A percentile compares a stretch with the other conserved stretches of the same genome.
Evolutionary conservation across 495 filamentous ascomycete species (phyloP).

Genomic region (Ramalina intermedia): DNA sequence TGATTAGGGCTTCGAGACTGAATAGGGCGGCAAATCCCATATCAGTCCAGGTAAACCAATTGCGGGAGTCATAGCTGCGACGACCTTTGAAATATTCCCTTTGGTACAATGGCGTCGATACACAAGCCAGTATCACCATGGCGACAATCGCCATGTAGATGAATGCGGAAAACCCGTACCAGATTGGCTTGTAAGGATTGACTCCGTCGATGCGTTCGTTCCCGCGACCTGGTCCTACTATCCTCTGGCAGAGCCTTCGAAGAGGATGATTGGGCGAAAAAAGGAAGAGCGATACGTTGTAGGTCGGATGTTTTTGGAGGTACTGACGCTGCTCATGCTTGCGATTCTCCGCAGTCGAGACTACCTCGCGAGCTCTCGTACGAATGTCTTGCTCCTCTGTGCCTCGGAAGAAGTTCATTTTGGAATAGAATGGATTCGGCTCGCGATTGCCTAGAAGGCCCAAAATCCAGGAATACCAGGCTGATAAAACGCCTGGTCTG

Average conservation of each 20-base stretch:
- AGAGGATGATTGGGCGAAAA: conserved; percentile 66
- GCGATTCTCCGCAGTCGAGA: conserved; percentile 64
- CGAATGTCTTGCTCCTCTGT: conserved; percentile 70
- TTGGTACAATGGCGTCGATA: conserved; percentile 90
- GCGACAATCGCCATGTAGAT: conserved; percentile 90
- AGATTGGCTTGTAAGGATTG: conserved; percentile 69
- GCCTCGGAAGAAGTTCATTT: conserved; percentile 52
- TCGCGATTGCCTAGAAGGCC: conserved; percentile 47
- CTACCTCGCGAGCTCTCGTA: conserved; percentile 77
- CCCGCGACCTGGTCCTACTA: conserved; percentile 86
- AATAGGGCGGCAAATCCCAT: conserved; percentile 81
- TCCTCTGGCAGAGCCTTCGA: conserved; percentile 68
- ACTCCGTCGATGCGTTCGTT: conserved; percentile 73
- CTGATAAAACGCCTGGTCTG: conserved; percentile 40
- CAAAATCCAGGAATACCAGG: conserved; percentile 40
- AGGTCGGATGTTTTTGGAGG: conserved; percentile 69
- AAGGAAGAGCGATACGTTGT: conserved; percentile 85
- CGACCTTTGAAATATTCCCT: conserved; percentile 57
- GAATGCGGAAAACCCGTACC: conserved; percentile 86
- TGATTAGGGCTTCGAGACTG: conserved; percentile 75
- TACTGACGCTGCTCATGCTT: conserved; percentile 85
- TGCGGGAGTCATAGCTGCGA: conserved; percentile 35
- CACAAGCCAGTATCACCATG: conserved; percentile 90
- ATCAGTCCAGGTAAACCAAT: conserved; percentile 92
- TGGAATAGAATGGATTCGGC: conserved; percentile 91